Conservation (phyloP, 2,329 filamentous ascomycete species). For the Basipetospora chlamydospora region DNA sequence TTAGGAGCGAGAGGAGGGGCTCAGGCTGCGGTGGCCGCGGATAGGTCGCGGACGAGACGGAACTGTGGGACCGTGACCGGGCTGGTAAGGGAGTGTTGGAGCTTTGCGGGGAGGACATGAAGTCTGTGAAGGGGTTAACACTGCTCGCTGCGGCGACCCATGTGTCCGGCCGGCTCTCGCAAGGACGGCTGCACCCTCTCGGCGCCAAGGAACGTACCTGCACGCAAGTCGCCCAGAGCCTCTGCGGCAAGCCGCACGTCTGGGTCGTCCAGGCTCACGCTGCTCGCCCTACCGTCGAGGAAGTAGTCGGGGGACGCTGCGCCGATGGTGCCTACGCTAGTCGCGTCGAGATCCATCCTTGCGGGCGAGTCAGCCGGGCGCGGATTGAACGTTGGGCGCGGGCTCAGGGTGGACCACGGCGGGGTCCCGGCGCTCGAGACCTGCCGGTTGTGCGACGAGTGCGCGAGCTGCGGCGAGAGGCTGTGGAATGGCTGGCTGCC, state of each 20-base stretch:
- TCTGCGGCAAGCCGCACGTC: conserved; percentile 59
- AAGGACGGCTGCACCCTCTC: too few relatives aligned
- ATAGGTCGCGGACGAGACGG: conserved; percentile 11
- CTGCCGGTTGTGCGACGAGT: conserved; percentile 7
- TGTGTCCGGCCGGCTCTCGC: too few relatives aligned
- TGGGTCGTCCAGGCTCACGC: conserved; percentile 48
- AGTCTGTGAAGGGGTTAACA: conserved; percentile 30
- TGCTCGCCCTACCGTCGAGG: conserved; percentile 29
- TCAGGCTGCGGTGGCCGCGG: conserved; percentile 32
- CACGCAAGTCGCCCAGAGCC: conserved; percentile 58
- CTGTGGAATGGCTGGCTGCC: conserved; percentile 10
- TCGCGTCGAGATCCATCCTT: conserved; percentile 33
- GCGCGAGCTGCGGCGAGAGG: conserved; percentile 6
- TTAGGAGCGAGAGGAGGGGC: conserved; percentile 73
- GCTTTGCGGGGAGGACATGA: conserved; percentile 47
- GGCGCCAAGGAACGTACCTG: conserved; percentile 37
- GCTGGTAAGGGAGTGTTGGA: conserved; percentile 25
- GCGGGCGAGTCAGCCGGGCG: conserved; percentile 27
- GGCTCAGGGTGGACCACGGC: conserved; percentile 34
- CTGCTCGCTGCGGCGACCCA: conserved; percentile 10
- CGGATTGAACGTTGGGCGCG: conserved; percentile 31
- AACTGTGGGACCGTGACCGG: conserved; percentile 19
- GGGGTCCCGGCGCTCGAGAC: conserved; percentile 9
- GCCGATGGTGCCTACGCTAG: conserved; percentile 23
- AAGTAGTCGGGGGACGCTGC: conserved; percentile 31